Evolutionary conservation across 305 asterid genomes (phyloP), one percentile per base, ranked within the genome.

Genomic region (Caryopteris hybrid): DNA sequence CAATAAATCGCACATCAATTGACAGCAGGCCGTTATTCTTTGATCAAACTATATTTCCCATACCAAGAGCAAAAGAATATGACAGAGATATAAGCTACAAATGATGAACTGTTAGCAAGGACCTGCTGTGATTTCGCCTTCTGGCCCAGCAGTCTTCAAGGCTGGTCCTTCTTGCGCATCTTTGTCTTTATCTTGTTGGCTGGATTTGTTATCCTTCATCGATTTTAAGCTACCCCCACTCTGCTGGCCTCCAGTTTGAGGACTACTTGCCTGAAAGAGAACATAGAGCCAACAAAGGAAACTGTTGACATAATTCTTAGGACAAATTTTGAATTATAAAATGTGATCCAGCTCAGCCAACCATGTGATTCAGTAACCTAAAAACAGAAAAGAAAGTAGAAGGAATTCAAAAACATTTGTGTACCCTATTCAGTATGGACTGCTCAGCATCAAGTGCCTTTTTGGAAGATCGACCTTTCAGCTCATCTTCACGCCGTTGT

Each of bases 51-150:
- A 33, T 45, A 45, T 52, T 25, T 18, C 22, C 33, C n/a, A 73
- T 45, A 61, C 16, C 10, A 48, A 25, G 7, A 58, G 10, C 27
- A 36, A 21, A 41, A 29, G 7, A n/a, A 64, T 45, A 34, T n/a
- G 22, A 14, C n/a, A 31, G n/a, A 5, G 46, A 20, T 11, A 17
- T 31, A 18, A 73, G 43, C 69, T 23, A 38, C 45, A 52, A n/a
- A 67, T 23, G 52, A 48, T 57, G n/a, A 56, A 51, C 51, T 34
- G 66, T 65, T 38, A 34, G 60, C 72, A 62, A 38, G 58, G 72
- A 90, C 97, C 97, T 79, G 97, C 96, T 66, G 95, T 83, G 75
- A 90, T 88, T 74, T 90, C 97, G 76, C 96, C 96, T 71, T 83
- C 96, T 38, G 97, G 86, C 61, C 97, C 97, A 10, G 94, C 94